Conservation (phyloP, 139 green algal species). For the Closterium sp. region DNA sequence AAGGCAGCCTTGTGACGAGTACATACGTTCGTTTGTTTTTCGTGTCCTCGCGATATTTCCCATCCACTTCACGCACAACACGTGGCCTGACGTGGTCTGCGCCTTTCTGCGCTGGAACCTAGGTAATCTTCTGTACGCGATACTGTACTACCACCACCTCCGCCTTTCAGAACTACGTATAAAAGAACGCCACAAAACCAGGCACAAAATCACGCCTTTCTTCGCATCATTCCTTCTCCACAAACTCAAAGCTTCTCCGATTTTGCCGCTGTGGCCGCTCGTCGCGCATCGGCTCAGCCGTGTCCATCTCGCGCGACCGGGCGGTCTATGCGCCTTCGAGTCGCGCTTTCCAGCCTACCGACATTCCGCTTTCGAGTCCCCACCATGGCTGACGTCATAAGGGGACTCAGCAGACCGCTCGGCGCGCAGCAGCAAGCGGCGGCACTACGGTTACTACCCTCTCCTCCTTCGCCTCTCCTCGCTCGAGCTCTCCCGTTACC, state of each 20-base stretch:
- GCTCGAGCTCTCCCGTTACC: background rate
- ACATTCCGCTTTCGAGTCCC: background rate
- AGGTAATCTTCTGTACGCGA: background rate
- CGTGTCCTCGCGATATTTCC: background rate
- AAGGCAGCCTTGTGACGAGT: no score
- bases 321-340: background rate
- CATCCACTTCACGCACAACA: background rate
- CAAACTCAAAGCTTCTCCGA: no score
- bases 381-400: background rate
- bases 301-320: background rate
- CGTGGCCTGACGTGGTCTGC: background rate
- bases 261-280: no score
- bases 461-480: no score
- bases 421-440: background rate
- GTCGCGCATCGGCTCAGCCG: no score
- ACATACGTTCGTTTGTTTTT: no score
- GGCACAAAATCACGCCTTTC: no score
- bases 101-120: background rate
- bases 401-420: background rate
- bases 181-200: no score
- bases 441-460: no score
- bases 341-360: background rate
- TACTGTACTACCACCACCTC: background rate
- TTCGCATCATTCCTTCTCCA: no score
- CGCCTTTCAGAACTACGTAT: no score